Evolutionary conservation across 257 asterid genomes (phyloP).

Genomic region (Gentiana dahurica): DNA sequence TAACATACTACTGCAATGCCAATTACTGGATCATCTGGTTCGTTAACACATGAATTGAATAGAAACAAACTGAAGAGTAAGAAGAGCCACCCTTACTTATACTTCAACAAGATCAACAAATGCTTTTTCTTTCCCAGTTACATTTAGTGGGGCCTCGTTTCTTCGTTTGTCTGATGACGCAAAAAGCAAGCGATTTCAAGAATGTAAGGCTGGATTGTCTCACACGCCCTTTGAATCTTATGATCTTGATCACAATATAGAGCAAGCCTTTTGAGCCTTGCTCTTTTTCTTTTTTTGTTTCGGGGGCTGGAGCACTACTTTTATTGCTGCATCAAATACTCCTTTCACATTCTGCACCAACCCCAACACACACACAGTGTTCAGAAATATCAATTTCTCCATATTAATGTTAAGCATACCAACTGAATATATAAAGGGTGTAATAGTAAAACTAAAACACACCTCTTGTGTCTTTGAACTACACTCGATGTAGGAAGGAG

Average conservation of each 20-base stretch:
- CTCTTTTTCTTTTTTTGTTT: constrained; percentile 43
- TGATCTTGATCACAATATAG: constrained; percentile 48
- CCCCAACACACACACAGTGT: background rate
- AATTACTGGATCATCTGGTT: constrained; percentile 28
- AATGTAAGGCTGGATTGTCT: constrained; percentile 13
- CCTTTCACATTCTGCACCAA: constrained; percentile 39
- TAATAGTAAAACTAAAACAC: constrained; percentile 1
- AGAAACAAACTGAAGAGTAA: constrained; percentile 27
- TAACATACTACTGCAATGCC: constrained; percentile 13
- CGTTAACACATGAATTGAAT: constrained; percentile 41
- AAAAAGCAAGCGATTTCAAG: constrained; percentile 27
- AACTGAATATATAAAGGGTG: background rate
- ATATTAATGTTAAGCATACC: background rate
- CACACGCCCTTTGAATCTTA: constrained; percentile 19
- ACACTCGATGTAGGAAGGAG: constrained; percentile 36
- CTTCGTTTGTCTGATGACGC: constrained; percentile 16
- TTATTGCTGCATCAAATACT: constrained; percentile 50
- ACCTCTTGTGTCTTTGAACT: constrained; percentile 45
- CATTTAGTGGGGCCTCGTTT: constrained; percentile 28
- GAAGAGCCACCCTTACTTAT: constrained; percentile 31
- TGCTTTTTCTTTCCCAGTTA: constrained; percentile 19
- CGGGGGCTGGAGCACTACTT: constrained; percentile 51
- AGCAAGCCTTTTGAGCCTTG: constrained; percentile 40
- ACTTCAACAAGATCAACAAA: constrained; percentile 35
- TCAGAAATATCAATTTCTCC: too few species aligned